Base-by-base conservation (phyloP, 371 early-diverging fungal species). In the Lichtheimia ramosa region DNA sequence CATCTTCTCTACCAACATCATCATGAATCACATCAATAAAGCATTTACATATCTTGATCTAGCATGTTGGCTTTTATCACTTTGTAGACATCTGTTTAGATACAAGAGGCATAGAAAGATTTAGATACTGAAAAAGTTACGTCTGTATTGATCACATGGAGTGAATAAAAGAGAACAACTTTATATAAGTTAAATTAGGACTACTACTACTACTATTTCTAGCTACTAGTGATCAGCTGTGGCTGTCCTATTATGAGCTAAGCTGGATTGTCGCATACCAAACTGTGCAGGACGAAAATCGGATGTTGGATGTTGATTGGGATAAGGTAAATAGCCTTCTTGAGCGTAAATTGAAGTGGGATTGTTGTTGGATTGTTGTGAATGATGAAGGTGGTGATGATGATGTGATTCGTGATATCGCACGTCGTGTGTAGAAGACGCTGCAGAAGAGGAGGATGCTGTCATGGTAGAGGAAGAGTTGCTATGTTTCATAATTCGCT, bases 301-400 rank as follows among this genome's bases (percentile, higher is more conserved):
- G 18, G 64, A 64, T 12, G 53, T 50, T 15, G 64, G 64, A 55
- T 64, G 64, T 15, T 55, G 64, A 21, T 64, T 64, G 21, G 71
- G 59, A 65, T 77, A 77, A 20, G 77, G 77, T 40, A 72, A 53
- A 52, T 66, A 74, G 16, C 74, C 70, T 40, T 74, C 74, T 53
- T 72, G 75, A 41, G 74, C 63, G 48, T 77, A 77, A 48, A 77
- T 77, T 13, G 73, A 69, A 3, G 73, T 68, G 5, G 77, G 67
- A 5, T 51, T 59, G 16, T 48, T 34, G 14, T 43, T 53, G 13
- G 60, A 53, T 24, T 55, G 65, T 48, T 48, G 62, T 20, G 28
- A 41, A 16, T 48, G 55, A 6, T 53, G 61, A 24, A n/a, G 61
- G 15, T 34, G 34, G 10, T 34, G 34, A 14, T 50, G 51, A 12